phyloP scores from a whole-genome alignment of 2,329 filamentous ascomycete genomes.

The Alternaria dauci region DNA sequence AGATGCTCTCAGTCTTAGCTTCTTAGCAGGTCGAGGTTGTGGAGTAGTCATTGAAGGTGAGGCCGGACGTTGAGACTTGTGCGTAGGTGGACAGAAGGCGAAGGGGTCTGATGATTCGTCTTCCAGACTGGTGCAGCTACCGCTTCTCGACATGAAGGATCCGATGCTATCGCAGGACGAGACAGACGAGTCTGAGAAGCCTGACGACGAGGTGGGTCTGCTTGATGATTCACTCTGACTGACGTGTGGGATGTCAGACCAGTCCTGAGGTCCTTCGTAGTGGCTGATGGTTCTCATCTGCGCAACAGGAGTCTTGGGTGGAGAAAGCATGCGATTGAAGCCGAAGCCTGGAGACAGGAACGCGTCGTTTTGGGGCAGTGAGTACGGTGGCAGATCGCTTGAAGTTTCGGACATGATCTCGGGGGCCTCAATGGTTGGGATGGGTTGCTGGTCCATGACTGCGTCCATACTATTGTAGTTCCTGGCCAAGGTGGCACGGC shows the following conservation, averaged over 20 bases:
- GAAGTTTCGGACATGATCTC: conserved; percentile 45
- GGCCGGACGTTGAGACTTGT: conserved; percentile 38
- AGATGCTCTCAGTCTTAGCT: conserved; percentile 54
- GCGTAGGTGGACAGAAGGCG: conserved; percentile 52
- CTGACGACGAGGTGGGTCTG: conserved; percentile 66
- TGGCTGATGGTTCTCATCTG: conserved; percentile 47
- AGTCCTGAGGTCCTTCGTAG: conserved; percentile 41
- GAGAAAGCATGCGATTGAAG: conserved; percentile 53
- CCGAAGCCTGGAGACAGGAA: conserved; percentile 54
- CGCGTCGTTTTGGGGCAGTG: conserved; percentile 41
- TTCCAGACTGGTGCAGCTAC: conserved; percentile 68
- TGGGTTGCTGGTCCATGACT: conserved; percentile 43
- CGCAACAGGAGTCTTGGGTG: conserved; percentile 59
- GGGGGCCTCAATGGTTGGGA: conserved; percentile 61
- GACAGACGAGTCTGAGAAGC: conserved; percentile 68
- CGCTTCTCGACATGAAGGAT: conserved; percentile 65
- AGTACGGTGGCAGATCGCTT: conserved; percentile 35
- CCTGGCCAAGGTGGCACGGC: conserved; percentile 49
- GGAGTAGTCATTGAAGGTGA: conserved; percentile 45
- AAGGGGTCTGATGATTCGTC: conserved; percentile 67
- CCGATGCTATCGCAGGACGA: conserved; percentile 66
- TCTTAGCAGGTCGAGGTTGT: conserved; percentile 46
- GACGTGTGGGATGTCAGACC: conserved; percentile 44
- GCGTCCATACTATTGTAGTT: conserved; percentile 36
- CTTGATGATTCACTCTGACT: conserved; percentile 56